phyloP scores from a whole-genome alignment of 306 rosid genomes.

The Chamaecrista fasciculata region DNA sequence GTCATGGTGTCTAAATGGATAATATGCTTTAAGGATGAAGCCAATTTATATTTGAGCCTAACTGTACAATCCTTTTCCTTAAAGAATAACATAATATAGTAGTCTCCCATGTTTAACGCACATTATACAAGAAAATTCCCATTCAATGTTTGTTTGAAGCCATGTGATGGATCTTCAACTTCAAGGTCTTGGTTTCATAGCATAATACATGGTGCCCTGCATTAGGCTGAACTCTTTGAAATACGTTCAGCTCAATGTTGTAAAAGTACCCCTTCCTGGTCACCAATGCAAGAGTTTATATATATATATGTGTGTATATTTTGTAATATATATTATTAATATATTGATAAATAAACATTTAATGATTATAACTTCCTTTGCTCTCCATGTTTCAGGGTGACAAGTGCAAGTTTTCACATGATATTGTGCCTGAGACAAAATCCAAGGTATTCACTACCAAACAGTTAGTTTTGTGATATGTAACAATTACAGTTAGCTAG shows the following conservation, averaged over 20 bases:
- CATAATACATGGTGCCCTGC: not conserved
- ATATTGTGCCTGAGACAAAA: constrained; percentile 64
- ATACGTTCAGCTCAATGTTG: not conserved
- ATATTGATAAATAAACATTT: not conserved
- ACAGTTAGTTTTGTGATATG: not conserved
- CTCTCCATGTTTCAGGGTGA: constrained; percentile 56
- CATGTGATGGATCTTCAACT: constrained; percentile 10
- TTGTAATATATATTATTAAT: constrained; percentile 5
- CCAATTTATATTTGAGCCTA: constrained; percentile 12
- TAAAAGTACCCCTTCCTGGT: not conserved
- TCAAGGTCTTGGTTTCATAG: constrained; percentile 1
- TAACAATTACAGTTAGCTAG: not conserved
- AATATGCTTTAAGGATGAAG: constrained; percentile 3
- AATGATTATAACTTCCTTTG: constrained; percentile 23
- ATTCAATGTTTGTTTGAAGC: not conserved
- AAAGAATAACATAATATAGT: not conserved
- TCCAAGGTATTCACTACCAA: constrained; percentile 50
- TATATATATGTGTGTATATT: constrained; percentile 7
- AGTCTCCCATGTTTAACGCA: not conserved
- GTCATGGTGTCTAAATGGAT: not conserved
- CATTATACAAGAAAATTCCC: not conserved
- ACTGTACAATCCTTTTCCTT: not conserved
- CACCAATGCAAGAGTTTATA: constrained; percentile 10
- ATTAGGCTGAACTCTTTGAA: not conserved
- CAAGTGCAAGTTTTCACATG: constrained; percentile 85